Base-by-base conservation (phyloP, 768 basidiomycete species). In the Lyophyllum atratum region DNA sequence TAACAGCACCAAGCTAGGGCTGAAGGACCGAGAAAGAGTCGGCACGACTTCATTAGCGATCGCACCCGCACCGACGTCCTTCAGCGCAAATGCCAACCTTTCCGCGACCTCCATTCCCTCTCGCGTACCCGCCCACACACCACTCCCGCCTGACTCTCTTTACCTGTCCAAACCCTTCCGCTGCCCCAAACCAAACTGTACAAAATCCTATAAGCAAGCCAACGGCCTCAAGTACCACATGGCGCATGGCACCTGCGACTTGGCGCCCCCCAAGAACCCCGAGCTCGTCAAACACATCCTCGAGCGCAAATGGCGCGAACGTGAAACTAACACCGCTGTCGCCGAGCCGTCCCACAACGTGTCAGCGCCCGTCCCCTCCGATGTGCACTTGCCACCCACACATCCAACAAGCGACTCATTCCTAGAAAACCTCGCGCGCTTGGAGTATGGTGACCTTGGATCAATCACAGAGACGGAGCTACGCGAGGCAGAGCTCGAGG, bases 161-260 rank as follows among this genome's bases (percentile, higher is more conserved):
- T 72, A 90, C 37, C 74, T 90, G 48, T 85, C 85, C 56, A 95
- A 95, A 72, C 92, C 93, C 3, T 95, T 94, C 84, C 82, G 85
- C 46, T 98, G 95, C 78, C 95, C 95, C 10, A 95, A 95, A 70
- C 86, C 92, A 0, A 93, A 94, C 61, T 98, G 95, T 78, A 93
- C 92, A 77, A 98, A 98, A 80, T 84, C 84, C 51, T 97, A 96
- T 79, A 96, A 96, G 78, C 94, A 96, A 73, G 92, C 92, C 42
- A 97, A 97, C 64, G 87, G 95, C 10, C 79, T 98, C 66, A 96
- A 97, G 77, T 95, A 95, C 74, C 93, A 95, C 72, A 87, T 93
- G 80, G 91, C 89, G 9, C 93, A 93, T 68, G 93, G 95, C 9
- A 88, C 87, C 60, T 98, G 95, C 73, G 93, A 93, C 71, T 96